Conservation (phyloP, 2,329 filamentous ascomycete genomes). For the Monilinia vaccinii-corymbosi region DNA sequence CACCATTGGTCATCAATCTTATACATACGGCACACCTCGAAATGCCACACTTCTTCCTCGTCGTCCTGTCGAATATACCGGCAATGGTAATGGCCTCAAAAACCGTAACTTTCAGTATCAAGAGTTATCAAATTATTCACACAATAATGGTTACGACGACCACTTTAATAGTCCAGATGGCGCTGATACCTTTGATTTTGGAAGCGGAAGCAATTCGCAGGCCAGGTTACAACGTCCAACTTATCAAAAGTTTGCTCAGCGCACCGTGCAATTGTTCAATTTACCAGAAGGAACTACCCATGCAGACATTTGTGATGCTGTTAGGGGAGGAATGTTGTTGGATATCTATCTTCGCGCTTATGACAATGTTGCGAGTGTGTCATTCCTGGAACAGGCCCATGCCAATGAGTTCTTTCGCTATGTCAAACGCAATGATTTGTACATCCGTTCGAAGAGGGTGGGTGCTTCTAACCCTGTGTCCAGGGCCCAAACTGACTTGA, state of each 20-base stretch:
- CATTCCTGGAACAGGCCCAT: constrained; percentile 56
- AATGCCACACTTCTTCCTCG: constrained; percentile 13
- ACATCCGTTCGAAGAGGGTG: constrained; percentile 60
- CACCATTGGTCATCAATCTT: constrained; percentile 18
- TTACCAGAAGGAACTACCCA: constrained; percentile 55
- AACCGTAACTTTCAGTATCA: constrained; percentile 9
- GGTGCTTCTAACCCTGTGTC: constrained; percentile 22
- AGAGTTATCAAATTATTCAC: constrained; percentile 13
- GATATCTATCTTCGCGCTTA: constrained; percentile 54
- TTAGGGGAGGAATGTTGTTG: constrained; percentile 63
- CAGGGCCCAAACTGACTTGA: neutral
- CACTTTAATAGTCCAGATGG: constrained; percentile 16
- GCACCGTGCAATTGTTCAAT: constrained; percentile 55
- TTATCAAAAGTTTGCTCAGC: constrained; percentile 30
- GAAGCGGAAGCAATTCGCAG: constrained; percentile 18
- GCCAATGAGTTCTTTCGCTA: constrained; percentile 58
- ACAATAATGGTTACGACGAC: constrained; percentile 19
- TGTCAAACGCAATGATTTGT: constrained; percentile 55
- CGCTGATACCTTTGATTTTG: constrained; percentile 19
- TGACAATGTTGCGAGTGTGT: constrained; percentile 55
- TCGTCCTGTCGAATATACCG: constrained; percentile 9
- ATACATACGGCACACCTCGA: constrained; percentile 18
- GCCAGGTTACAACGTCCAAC: constrained; percentile 16
- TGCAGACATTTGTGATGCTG: constrained; percentile 51
- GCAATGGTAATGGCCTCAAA: constrained; percentile 13